Evolutionary conservation across 2,329 filamentous ascomycete genomes (phyloP).

Genomic region (Trichoderma endophyticum): DNA sequence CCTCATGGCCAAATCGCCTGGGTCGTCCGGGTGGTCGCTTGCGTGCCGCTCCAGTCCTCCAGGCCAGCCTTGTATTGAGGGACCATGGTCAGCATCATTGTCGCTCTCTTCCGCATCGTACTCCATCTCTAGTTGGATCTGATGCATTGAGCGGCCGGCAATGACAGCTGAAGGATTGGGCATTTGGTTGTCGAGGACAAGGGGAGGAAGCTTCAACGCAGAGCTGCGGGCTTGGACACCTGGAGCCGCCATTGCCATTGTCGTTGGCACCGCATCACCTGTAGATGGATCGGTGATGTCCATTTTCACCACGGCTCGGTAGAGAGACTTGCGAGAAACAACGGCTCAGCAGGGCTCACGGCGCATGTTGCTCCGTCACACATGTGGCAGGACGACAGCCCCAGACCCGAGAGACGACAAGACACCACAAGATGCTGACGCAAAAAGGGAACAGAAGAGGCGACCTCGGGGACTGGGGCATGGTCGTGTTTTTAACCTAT

Average conservation of each 20-base stretch:
- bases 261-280: conserved; percentile 6
- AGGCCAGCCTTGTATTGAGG: conserved; percentile 19
- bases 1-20: conserved; percentile 17
- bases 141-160: conserved; percentile 23
- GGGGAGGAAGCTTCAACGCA: conserved; percentile 21
- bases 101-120: conserved; percentile 25
- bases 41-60: conserved; percentile 15
- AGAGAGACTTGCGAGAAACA: conserved; percentile 12
- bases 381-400: conserved; percentile 16
- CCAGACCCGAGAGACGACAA: conserved; percentile 11
- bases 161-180: conserved; percentile 16
- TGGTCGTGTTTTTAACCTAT: conserved; percentile 19
- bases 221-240: conserved; percentile 1
- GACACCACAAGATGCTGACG: conserved; percentile 11
- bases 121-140: conserved; percentile 26
- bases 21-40: conserved; percentile 12
- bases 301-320: conserved; percentile 17
- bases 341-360: conserved; percentile 17
- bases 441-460: conserved; percentile 5
- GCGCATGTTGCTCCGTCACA: conserved; percentile 19
- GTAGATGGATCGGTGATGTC: conserved; percentile 6
- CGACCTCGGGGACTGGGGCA: conserved; percentile 13
- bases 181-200: conserved; percentile 19
- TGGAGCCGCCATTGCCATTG: conserved; percentile 13
- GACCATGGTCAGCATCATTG: conserved; percentile 20